phyloP scores from a whole-genome alignment of 805 yeast species.

The Kodamaea kaohsiungensis region DNA sequence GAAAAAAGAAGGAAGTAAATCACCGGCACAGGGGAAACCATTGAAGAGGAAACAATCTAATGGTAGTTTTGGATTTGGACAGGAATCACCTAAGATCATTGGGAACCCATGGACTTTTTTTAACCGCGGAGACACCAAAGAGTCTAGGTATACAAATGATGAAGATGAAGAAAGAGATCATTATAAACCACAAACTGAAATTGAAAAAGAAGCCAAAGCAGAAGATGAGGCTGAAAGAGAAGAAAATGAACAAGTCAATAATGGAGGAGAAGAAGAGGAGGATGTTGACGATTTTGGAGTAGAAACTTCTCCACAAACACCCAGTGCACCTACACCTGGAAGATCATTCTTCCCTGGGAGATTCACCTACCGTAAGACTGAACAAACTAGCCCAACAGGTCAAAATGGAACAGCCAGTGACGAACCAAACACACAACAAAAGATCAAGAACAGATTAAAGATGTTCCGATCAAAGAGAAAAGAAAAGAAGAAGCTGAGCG shows the following conservation, averaged over 20 bases:
- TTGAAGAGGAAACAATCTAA: background rate
- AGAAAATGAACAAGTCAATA: background rate
- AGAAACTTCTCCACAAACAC: background rate
- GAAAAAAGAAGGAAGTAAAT: conserved; percentile 1
- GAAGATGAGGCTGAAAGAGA: background rate
- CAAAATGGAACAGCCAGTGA: conserved; percentile 14
- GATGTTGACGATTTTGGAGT: background rate
- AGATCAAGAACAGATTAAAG: conserved; percentile 22
- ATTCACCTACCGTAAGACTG: background rate
- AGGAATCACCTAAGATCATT: conserved; percentile 24
- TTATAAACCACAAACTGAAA: conserved; percentile 6
- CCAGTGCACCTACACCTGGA: conserved; percentile 2
- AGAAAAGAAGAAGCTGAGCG: conserved; percentile 18
- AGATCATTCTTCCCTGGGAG: conserved; percentile 12
- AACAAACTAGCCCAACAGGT: background rate
- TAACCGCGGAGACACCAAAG: conserved; percentile 31
- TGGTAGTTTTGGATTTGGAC: conserved; percentile 10
- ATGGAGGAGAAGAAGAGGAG: background rate
- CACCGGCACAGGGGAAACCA: background rate
- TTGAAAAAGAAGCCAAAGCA: background rate
- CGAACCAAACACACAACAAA: conserved; percentile 18
- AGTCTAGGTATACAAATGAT: conserved; percentile 32
- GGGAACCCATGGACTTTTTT: conserved; percentile 37
- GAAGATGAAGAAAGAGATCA: conserved; percentile 23
- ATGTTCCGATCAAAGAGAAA: conserved; percentile 27